These are phyloP conservation scores for Globisporangium radiosum DNA, from an alignment of 352 stramenopile genomes.

Conservation along the genomic window DNA sequence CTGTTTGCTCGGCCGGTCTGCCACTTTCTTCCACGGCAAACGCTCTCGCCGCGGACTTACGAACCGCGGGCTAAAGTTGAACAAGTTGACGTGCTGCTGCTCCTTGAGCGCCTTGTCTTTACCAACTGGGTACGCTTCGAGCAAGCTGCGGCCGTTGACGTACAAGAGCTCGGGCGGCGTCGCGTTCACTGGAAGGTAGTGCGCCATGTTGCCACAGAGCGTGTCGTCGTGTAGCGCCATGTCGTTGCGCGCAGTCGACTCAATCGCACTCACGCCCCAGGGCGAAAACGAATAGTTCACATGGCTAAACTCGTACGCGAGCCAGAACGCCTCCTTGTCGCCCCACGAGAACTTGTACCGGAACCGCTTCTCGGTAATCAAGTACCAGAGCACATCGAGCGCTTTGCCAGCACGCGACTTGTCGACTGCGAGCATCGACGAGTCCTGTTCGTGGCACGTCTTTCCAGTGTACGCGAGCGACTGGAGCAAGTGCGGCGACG, in stretches of 20 bases:
- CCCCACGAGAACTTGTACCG: constrained; percentile 57
- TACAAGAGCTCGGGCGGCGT: constrained; percentile 35
- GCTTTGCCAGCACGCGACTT: constrained; percentile 39
- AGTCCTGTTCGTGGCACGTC: constrained; percentile 65
- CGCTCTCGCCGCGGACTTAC: constrained; percentile 2
- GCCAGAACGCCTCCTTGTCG: constrained; percentile 73
- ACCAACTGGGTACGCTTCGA: constrained; percentile 37
- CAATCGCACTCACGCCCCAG: constrained; percentile 48
- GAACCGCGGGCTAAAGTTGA: constrained; percentile 10
- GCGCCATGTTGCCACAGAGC: constrained; percentile 58
- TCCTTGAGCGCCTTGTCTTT: constrained; percentile 17
- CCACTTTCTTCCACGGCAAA: constrained; percentile 6
- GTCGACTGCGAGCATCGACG: constrained; percentile 64
- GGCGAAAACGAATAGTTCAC: constrained; percentile 57
- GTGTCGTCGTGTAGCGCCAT: constrained; percentile 46
- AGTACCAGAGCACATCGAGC: constrained; percentile 56
- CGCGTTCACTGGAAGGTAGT: constrained; percentile 38
- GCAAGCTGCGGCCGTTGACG: constrained; percentile 46
- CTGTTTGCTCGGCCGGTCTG: constrained; percentile 1
- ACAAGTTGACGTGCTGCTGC: constrained; percentile 7
- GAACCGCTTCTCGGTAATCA: constrained; percentile 64
- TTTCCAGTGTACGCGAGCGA: constrained; percentile 35
- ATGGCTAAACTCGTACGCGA: constrained; percentile 57
- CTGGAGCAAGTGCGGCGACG: constrained; percentile 23
- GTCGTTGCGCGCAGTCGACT: constrained; percentile 41